Evolutionary conservation across 192 early-diverging fungal genomes (phyloP).

Genomic region (Coemansia sp.): DNA sequence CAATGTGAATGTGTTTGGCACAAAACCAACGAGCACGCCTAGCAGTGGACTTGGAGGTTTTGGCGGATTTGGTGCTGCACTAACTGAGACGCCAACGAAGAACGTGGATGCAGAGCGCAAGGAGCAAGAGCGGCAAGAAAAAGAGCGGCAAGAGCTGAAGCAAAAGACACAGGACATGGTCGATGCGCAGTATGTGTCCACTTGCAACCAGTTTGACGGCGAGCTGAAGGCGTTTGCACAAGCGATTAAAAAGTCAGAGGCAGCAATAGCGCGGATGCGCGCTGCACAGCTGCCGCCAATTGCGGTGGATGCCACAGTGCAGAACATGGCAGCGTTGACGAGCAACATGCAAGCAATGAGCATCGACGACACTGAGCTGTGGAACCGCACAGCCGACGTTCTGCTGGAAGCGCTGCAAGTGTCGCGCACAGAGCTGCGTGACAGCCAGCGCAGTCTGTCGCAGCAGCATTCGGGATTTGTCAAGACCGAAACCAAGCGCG

Average conservation of each 20-base stretch:
- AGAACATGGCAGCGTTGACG: constrained; percentile 17
- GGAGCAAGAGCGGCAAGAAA: constrained; percentile 8
- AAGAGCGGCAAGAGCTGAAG: constrained; percentile 25
- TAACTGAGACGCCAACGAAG: constrained; percentile 3
- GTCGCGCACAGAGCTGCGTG: constrained; percentile 41
- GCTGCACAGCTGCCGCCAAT: constrained; percentile 39
- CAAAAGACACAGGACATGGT: constrained; percentile 26
- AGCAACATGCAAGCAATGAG: constrained; percentile 21
- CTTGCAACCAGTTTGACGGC: constrained; percentile 43
- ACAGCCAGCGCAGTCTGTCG: constrained; percentile 30
- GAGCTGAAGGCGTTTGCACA: constrained; percentile 34
- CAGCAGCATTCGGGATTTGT: constrained; percentile 21
- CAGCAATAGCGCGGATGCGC: constrained; percentile 27
- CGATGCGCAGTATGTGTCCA: constrained; percentile 41
- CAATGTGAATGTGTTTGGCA: constrained; percentile 5
- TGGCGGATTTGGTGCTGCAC: background rate
- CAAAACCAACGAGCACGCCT: background rate
- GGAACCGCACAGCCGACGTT: constrained; percentile 40
- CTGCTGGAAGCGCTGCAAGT: constrained; percentile 41
- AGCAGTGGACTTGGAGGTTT: too few relatives aligned
- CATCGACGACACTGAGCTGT: constrained; percentile 42
- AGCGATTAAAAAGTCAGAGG: constrained; percentile 22
- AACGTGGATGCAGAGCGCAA: constrained; percentile 17
- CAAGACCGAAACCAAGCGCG: constrained; percentile 43
- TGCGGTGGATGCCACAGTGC: constrained; percentile 27